Conservation (phyloP, 495 filamentous ascomycete genomes). For the Venustampulla echinocandica region DNA sequence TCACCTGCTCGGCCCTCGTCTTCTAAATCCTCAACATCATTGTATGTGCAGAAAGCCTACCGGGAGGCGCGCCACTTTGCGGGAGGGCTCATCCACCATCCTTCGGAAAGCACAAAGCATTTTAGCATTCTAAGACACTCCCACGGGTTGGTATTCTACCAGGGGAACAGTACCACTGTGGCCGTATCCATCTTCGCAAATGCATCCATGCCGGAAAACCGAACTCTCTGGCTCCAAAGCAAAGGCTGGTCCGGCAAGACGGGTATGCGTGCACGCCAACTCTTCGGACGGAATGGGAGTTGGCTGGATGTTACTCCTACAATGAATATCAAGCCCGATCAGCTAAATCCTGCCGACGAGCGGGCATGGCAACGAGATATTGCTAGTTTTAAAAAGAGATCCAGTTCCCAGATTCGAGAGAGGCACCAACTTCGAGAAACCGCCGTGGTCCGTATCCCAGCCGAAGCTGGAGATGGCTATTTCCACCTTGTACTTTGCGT, state of each 20-base stretch:
- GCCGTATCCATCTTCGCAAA: conserved; percentile 54
- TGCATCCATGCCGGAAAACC: conserved; percentile 43
- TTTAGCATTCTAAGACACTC: conserved; percentile 61
- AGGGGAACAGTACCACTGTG: conserved; percentile 52
- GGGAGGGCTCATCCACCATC: conserved; percentile 52
- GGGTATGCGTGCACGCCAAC: conserved; percentile 55
- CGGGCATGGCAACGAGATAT: conserved; percentile 62
- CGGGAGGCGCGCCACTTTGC: conserved; percentile 46
- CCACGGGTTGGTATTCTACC: conserved; percentile 52
- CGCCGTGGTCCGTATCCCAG: conserved; percentile 52
- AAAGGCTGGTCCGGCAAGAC: conserved; percentile 60
- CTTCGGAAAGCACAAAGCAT: conserved; percentile 56
- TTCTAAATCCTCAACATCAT: conserved; percentile 1
- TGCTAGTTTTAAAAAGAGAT: conserved; percentile 45
- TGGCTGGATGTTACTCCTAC: conserved; percentile 61
- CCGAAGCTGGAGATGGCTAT: conserved; percentile 55
- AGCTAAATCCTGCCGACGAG: conserved; percentile 43
- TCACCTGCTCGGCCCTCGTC: neutral
- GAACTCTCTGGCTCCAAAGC: conserved; percentile 56
- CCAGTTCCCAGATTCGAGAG: conserved; percentile 29
- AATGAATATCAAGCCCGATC: conserved; percentile 32
- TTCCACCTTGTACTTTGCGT: conserved; percentile 54
- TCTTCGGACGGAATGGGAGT: conserved; percentile 43
- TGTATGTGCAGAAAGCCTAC: conserved; percentile 12
- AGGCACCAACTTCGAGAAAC: conserved; percentile 51